Evolutionary conservation across 1,139 yeast genomes (phyloP), one percentile per base, ranked within the genome.

Genomic region (Petasospora fabianii): DNA sequence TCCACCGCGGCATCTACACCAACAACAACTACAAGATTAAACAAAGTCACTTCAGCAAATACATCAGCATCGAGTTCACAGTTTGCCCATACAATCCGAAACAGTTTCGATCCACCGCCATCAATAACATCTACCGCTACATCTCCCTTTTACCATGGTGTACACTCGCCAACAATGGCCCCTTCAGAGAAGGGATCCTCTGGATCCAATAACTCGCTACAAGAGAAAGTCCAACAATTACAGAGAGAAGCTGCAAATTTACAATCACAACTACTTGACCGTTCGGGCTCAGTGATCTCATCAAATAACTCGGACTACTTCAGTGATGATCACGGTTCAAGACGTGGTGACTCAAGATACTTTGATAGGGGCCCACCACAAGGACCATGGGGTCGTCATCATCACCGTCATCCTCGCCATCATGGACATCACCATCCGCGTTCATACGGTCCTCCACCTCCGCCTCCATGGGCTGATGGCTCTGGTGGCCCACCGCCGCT

Each of bases 201-300:
- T 5, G 21, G 34, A 3, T 29, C 44, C 17, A 36, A 20, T 16
- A 26, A 36, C 21, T 21, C 41, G 2, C 18, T 50, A 7, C 50
- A 47, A 13, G 54, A 50, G 32, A 49, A 50, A 19, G 52, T 49
- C 1, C 47, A 46, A 3, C 48, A 44, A 22, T 27, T 50, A 5
- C 55, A 51, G 33, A 31, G 46, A 22, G 53, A 50, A 15, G 49
- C 54, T 5, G 52, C 55, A 2, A 39, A 38, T 21, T 38, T 49
- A 7, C 53, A 49, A 24, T 43, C 51, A 2, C 55, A 46, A 22
- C 32, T 51, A 2, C 32, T 39, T 15, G 42, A 41, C 22, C 31
- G 42, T 18, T 9, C 7, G 8, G 31, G 39, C 4, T 34, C 40
- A 3, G n/a, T 28, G 6, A 18, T 32, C 3, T 40, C 48, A 6